Evolutionary conservation across 495 filamentous ascomycete genomes (phyloP).

Genomic region (Paragyromitra xinjiangensis): DNA sequence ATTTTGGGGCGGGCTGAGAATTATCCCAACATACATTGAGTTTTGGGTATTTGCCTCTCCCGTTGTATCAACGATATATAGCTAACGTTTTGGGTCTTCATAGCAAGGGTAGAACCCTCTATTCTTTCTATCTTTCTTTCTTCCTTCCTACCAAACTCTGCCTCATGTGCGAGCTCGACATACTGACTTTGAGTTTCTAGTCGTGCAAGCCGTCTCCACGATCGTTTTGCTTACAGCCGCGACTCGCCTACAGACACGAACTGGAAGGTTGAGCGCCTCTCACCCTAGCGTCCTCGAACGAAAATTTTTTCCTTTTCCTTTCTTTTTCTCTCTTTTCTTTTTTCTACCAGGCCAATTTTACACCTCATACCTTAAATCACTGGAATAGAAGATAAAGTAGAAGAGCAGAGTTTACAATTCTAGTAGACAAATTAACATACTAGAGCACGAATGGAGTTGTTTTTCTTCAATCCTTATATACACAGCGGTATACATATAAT

Average conservation of each 20-base stretch:
- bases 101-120: constrained; percentile 45
- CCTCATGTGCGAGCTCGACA: neutral
- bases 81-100: constrained; percentile 9
- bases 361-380: constrained; percentile 6
- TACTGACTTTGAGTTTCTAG: constrained; percentile 66
- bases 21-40: constrained; percentile 85
- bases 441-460: constrained; percentile 43
- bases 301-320: neutral
- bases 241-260: constrained; percentile 61
- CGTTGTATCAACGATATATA: neutral
- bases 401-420: neutral
- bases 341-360: neutral
- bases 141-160: neutral
- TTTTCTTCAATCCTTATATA: constrained; percentile 26
- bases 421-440: constrained; percentile 10
- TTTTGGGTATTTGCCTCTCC: constrained; percentile 71
- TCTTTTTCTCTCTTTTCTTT: neutral
- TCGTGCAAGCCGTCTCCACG: constrained; percentile 83
- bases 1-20: constrained; percentile 92
- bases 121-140: neutral
- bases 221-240: constrained; percentile 86
- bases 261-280: constrained; percentile 70
- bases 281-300: constrained; percentile 61
- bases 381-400: neutral
- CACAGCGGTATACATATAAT: constrained; percentile 32